These are phyloP conservation scores for Penicillium maclennaniae DNA, from an alignment of 495 filamentous ascomycete genomes.

Conservation along the genomic window DNA sequence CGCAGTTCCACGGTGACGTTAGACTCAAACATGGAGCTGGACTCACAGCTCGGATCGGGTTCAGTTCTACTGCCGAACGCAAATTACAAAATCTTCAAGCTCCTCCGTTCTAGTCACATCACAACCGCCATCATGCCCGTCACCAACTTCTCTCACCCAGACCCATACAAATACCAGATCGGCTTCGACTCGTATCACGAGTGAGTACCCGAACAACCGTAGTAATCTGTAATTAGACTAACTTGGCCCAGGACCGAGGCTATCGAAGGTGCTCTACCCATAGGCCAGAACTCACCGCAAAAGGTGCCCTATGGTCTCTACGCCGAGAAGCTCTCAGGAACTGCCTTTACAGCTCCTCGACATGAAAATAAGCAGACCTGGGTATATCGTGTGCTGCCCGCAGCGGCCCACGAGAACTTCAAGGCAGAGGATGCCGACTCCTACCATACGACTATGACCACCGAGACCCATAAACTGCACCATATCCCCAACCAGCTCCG, in stretches of 20 bases:
- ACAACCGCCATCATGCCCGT: constrained; percentile 44
- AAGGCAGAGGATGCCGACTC: constrained; percentile 48
- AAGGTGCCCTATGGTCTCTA: constrained; percentile 82
- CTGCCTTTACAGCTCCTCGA: constrained; percentile 86
- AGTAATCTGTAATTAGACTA: not conserved
- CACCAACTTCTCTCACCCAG: constrained; percentile 50
- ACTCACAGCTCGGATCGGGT: not conserved
- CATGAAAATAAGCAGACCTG: constrained; percentile 88
- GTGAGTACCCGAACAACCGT: constrained; percentile 27
- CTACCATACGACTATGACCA: constrained; percentile 51
- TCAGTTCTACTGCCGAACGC: no score
- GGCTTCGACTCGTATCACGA: constrained; percentile 60
- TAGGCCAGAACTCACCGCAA: constrained; percentile 83
- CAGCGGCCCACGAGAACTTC: constrained; percentile 78
- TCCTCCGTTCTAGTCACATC: not conserved
- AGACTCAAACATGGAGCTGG: not conserved
- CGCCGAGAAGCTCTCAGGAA: constrained; percentile 90
- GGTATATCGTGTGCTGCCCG: constrained; percentile 89
- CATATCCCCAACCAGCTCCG: constrained; percentile 82
- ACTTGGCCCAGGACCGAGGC: constrained; percentile 41
- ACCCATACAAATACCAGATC: constrained; percentile 56
- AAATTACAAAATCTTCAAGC: not conserved
- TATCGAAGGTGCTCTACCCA: constrained; percentile 55
- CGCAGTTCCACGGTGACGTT: not conserved
- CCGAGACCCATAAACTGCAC: constrained; percentile 51